phyloP scores from a whole-genome alignment of 1,284 basidiomycete species.

The Microbotryomycetes sp. region DNA sequence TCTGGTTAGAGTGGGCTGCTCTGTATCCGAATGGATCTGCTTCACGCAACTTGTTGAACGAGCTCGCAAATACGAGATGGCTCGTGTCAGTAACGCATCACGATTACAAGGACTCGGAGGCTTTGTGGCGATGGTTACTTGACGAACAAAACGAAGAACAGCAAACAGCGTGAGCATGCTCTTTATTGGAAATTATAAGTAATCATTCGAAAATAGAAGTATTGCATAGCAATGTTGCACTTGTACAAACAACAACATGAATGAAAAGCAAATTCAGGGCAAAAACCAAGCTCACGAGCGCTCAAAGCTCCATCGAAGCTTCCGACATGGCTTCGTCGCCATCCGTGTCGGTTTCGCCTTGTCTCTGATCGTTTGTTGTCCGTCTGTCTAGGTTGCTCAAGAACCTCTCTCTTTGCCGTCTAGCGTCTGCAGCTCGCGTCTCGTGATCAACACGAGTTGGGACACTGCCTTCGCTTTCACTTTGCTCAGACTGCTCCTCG shows the following conservation, averaged over 20 bases:
- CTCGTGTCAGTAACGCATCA: conserved; percentile 91
- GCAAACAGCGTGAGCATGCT: no score
- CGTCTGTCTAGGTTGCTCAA: background rate
- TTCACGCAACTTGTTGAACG: conserved; percentile 66
- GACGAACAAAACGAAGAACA: conserved; percentile 20
- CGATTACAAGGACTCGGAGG: conserved; percentile 76
- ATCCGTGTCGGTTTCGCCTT: background rate
- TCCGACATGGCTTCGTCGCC: background rate
- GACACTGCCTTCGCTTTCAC: background rate
- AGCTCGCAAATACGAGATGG: conserved; percentile 70
- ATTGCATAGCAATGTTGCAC: no score
- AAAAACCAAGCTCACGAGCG: no score
- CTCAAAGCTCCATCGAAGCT: no score
- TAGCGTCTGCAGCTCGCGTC: background rate
- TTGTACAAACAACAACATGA: no score
- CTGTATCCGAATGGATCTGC: conserved; percentile 71
- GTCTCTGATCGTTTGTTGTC: background rate
- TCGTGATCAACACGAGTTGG: background rate
- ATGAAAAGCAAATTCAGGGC: no score
- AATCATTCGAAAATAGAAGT: no score
- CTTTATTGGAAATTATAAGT: no score
- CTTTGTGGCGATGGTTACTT: conserved; percentile 77
- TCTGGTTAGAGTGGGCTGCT: conserved; percentile 91
- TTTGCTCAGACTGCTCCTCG: background rate
- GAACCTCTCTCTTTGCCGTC: background rate